These are phyloP conservation scores for Pseudoneurospora amorphoporcata DNA, from an alignment of 495 filamentous ascomycete species.

Conservation along the genomic window DNA sequence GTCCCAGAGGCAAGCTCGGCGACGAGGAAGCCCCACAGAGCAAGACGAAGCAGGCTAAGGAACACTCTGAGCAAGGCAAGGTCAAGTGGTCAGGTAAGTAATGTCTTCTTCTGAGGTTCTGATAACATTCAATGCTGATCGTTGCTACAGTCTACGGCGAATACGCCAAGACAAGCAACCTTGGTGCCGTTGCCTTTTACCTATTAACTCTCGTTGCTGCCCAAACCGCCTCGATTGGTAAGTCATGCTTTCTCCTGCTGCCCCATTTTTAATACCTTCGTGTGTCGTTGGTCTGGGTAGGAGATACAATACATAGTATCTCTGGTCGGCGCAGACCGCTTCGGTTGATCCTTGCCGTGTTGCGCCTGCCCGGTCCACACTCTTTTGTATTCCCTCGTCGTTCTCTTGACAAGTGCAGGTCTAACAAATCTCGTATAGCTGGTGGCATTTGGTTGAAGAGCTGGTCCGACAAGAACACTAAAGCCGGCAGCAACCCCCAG, in stretches of 20 bases:
- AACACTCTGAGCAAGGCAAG: constrained; percentile 84
- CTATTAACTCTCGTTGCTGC: constrained; percentile 62
- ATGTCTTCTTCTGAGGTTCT: not conserved
- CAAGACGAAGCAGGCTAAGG: constrained; percentile 78
- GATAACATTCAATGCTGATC: constrained; percentile 13
- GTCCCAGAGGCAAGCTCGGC: constrained; percentile 66
- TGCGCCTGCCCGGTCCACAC: not conserved
- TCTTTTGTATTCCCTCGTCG: not conserved
- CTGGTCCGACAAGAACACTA: constrained; percentile 74
- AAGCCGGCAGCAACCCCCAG: constrained; percentile 54
- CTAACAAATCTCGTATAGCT: constrained; percentile 11
- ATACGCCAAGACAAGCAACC: constrained; percentile 89
- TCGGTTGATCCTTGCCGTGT: not conserved
- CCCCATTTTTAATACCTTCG: not conserved
- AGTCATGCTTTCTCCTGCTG: constrained; percentile 18
- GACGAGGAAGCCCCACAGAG: constrained; percentile 68
- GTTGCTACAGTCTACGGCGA: constrained; percentile 54
- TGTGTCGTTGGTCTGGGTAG: not conserved
- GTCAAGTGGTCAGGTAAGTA: constrained; percentile 72
- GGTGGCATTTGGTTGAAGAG: constrained; percentile 89
- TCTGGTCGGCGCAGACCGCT: not conserved
- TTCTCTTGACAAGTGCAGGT: not conserved
- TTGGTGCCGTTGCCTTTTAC: constrained; percentile 75
- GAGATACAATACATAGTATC: not conserved
- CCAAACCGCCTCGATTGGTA: constrained; percentile 66